These are phyloP conservation scores for Plasmopara viticola DNA, from an alignment of 352 stramenopile genomes.

Conservation along the genomic window DNA sequence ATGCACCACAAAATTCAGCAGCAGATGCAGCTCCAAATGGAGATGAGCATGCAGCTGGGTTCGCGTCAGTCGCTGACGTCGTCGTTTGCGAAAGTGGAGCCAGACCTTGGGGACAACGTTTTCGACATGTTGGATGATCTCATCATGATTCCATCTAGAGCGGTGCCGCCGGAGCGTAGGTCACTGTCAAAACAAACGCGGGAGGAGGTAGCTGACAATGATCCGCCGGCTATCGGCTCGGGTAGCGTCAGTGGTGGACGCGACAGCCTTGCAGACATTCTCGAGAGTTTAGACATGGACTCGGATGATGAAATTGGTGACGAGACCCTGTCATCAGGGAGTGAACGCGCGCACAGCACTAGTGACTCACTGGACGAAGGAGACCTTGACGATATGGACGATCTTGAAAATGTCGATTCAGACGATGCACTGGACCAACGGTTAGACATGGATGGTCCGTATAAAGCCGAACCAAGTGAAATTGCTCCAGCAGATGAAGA, in stretches of 20 bases:
- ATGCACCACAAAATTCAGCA: constrained; percentile 83
- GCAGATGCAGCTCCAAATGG: constrained; percentile 83
- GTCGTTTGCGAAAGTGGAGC: constrained; percentile 63
- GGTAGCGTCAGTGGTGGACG: constrained; percentile 32
- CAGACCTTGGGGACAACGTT: constrained; percentile 76
- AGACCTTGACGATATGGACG: constrained; percentile 47
- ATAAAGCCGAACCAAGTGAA: constrained; percentile 55
- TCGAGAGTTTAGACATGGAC: constrained; percentile 83
- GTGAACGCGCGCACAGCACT: constrained; percentile 21
- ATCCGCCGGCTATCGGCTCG: constrained; percentile 23
- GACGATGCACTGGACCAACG: constrained; percentile 13
- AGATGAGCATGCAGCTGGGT: constrained; percentile 74
- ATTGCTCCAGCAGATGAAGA: constrained; percentile 57
- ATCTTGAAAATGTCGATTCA: constrained; percentile 21
- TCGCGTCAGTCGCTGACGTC: constrained; percentile 46
- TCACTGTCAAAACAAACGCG: constrained; percentile 58
- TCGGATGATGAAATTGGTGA: constrained; percentile 68
- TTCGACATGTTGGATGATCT: constrained; percentile 87
- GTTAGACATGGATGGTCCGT: constrained; percentile 18
- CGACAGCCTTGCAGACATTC: constrained; percentile 75
- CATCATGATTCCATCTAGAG: constrained; percentile 70
- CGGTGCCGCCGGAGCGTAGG: constrained; percentile 43
- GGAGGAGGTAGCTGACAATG: constrained; percentile 29
- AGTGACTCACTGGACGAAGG: constrained; percentile 60
- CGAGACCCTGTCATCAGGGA: constrained; percentile 30